These are phyloP conservation scores for Torrubiella hemipterigena DNA, from an alignment of 2,329 filamentous ascomycete genomes.

Conservation along the genomic window DNA sequence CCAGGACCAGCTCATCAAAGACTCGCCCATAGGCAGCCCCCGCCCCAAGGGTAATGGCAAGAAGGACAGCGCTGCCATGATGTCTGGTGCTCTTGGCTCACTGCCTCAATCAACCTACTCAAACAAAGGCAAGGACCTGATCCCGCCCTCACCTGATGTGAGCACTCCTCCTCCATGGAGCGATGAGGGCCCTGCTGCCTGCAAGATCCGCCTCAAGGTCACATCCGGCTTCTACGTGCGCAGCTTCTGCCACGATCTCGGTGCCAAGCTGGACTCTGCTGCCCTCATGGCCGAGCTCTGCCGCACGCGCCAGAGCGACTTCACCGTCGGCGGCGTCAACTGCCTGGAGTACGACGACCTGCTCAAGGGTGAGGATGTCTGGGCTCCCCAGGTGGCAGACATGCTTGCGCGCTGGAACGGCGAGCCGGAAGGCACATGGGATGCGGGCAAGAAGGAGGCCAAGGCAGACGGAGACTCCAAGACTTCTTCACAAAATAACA, in stretches of 20 bases:
- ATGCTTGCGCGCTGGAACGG: constrained; percentile 33
- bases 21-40: constrained; percentile 20
- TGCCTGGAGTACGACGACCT: constrained; percentile 72
- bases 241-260: constrained; percentile 85
- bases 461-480: constrained; percentile 6
- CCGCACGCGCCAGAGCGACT: constrained; percentile 71
- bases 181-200: constrained; percentile 60
- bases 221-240: constrained; percentile 95
- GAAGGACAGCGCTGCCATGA: constrained; percentile 24
- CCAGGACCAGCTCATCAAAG: constrained; percentile 43
- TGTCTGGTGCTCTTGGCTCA: constrained; percentile 45
- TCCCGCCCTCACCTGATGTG: constrained; percentile 33
- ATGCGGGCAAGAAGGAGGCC: constrained; percentile 7
- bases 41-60: constrained; percentile 16
- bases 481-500: constrained; percentile 11
- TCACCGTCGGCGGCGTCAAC: constrained; percentile 56
- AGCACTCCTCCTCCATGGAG: constrained; percentile 43
- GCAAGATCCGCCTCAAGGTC: constrained; percentile 78
- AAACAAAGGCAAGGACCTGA: constrained; percentile 37
- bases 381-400: constrained; percentile 59
- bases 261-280: constrained; percentile 66
- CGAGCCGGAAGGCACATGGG: constrained; percentile 16
- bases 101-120: constrained; percentile 30
- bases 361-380: constrained; percentile 63
- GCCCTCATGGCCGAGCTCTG: constrained; percentile 79